Base-by-base conservation (phyloP, 2,329 filamentous ascomycete genomes). In the Penicillium brasilianum region DNA sequence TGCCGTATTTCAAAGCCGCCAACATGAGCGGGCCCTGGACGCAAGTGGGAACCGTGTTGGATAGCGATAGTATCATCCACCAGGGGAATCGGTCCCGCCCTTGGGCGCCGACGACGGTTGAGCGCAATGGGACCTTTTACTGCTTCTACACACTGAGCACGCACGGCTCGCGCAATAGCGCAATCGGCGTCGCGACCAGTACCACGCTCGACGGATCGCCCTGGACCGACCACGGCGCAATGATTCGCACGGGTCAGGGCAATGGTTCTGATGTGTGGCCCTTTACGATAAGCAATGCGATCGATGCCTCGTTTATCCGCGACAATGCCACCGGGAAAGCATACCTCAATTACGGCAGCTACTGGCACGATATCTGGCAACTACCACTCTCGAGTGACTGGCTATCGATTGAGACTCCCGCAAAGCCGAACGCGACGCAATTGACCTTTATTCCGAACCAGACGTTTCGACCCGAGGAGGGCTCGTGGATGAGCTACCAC, bases 141-240 rank as follows among this genome's bases (percentile, higher is more conserved):
- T 78, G 76, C 63, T 77, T 70, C 63, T 78, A 78, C 58, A 68
- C 72, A 0, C 57, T 77, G 32, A 77, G 74, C 60, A 28, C 55
- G 9, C 43, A 25, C 2, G 74, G 74, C 11, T 67, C 61, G 1
- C 70, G 70, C n/a, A 61, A 75, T 32, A 77, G 76, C 51, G 72
- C 76, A 1, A 75, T 78, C 44, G 76, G 75, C 1, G 69, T 78
- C 28, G 76, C 76, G 4, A 73, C 74, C 2, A 69, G 71, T 0
- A 68, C 70, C 4, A 54, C 60, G 1, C 57, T 75, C 0, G 69
- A 71, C 2, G 59, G 59, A 0, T 68, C 67, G 0, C 37, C 57
- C 2, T 78, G 76, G 76, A 74, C 62, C 0, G 76, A 78, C 46
- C 75, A 78, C 46, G 76, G 76, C 0, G 71, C 71, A 0, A 7